A percentile compares a stretch with the other conserved stretches of the same genome.
Conservation (phyloP, 2,329 filamentous ascomycete genomes). For the Aschersonia sp. region DNA sequence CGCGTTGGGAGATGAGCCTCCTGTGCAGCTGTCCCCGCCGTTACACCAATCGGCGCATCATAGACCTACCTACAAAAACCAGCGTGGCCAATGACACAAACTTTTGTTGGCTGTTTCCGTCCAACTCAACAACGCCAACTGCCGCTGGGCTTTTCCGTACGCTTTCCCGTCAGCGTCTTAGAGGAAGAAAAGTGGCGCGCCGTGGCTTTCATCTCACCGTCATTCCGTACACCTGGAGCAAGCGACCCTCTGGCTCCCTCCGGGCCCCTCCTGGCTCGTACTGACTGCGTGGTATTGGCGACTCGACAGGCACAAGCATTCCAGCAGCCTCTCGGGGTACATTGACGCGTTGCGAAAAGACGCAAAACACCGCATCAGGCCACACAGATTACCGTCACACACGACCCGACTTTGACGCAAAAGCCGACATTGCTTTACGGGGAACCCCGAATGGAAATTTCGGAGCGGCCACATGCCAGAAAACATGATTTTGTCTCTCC, state of each 20-base stretch:
- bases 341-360: background rate
- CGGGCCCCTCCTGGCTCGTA: background rate
- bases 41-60: no score
- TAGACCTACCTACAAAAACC: no score
- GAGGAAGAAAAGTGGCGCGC: background rate
- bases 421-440: no score
- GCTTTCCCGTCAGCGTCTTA: background rate
- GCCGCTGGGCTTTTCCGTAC: background rate
- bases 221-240: background rate
- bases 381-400: no score
- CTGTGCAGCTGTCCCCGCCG: no score
- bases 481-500: no score
- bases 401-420: no score
- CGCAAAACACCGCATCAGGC: background rate
- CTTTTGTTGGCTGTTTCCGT: background rate
- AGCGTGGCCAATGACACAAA: no score
- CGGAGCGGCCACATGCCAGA: no score
- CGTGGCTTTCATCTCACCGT: background rate
- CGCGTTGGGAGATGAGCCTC: no score
- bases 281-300: background rate
- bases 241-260: no score
- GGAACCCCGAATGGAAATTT: no score
- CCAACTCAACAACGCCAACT: background rate
- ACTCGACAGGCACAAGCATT: background rate
- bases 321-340: background rate